These are phyloP conservation scores for Venturia asperata DNA, from an alignment of 2,329 filamentous ascomycete species.

Conservation along the genomic window DNA sequence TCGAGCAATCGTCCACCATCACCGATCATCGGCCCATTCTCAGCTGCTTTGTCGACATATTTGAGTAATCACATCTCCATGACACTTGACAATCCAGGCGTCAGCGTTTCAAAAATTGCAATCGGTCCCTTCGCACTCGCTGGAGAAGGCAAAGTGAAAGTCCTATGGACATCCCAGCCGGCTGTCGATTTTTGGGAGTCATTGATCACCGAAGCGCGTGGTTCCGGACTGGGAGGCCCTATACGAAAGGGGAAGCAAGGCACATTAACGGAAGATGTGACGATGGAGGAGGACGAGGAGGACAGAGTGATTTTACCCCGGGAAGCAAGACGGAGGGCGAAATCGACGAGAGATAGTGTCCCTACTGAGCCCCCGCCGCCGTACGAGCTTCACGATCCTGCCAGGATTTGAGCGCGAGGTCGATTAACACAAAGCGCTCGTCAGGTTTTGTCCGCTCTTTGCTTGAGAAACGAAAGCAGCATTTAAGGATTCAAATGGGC, in stretches of 20 bases:
- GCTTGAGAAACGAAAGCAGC: no score
- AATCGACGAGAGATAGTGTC: constrained; percentile 21
- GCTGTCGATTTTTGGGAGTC: constrained; percentile 15
- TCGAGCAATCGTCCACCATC: background rate
- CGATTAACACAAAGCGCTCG: background rate
- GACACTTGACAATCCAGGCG: constrained; percentile 11
- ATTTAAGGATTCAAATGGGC: no score
- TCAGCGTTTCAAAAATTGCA: constrained; percentile 17
- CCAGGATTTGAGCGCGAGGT: background rate
- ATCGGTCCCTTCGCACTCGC: constrained; percentile 17
- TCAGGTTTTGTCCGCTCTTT: no score
- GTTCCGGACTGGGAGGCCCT: constrained; percentile 23
- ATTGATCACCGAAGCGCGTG: constrained; percentile 16
- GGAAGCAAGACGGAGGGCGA: constrained; percentile 8
- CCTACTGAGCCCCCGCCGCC: constrained; percentile 24
- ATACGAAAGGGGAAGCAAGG: background rate
- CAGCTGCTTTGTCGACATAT: constrained; percentile 17
- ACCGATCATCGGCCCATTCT: constrained; percentile 19
- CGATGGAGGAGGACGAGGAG: constrained; percentile 25
- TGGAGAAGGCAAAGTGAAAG: constrained; percentile 19
- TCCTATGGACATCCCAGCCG: constrained; percentile 6
- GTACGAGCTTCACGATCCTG: constrained; percentile 24
- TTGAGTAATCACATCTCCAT: constrained; percentile 19
- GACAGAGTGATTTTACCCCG: constrained; percentile 28
- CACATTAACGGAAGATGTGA: constrained; percentile 16